Evolutionary conservation across 805 yeast species (phyloP), one percentile per base, ranked within the genome.

Genomic region (Isabelozyma gotoi): DNA sequence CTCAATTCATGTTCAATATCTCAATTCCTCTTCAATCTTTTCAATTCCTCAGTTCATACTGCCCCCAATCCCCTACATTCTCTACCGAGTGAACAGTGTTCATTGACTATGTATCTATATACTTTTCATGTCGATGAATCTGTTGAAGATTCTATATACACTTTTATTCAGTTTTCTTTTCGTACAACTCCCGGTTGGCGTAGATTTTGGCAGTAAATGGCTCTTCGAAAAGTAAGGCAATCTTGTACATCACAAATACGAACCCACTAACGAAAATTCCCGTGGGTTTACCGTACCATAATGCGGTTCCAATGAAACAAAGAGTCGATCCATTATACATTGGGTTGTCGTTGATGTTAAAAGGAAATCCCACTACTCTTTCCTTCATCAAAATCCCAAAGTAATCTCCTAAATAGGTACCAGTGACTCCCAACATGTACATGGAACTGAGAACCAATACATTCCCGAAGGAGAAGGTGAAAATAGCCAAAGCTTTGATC

Each of bases 331-430:
- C 99, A 59, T 86, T 85, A 67, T 94, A 94, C 99, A 94, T 94
- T 51, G 99, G 99, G 66, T 94, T 92, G 58, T 89, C 84, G 50
- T 84, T 78, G 44, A 91, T 81, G 56, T 84, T 91, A 78, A 94
- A 94, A 12, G 99, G 99, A 78, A 94, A 94, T 1, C 86, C 82
- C 14, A 92, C 85, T 46, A 94, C 96, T 59, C 96, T 79, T 50
- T 87, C 80, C 49, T 84, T 82, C 94, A 92, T 94, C 55, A 94
- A 77, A 56, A 94, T 91, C 1, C 98, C 98, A 67, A 94, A 94
- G 69, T 94, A 95, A 65, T 94, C 99, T 35, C 99, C 99, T 47
- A 94, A 70, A 59, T 94, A 94, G 8, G 99, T 94, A 18, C 99
- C 99, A 11, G 97, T 92, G 47, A 94, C 81, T 18, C 99, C 99